These are phyloP conservation scores for Cerioporus squamosus DNA, from an alignment of 1,284 basidiomycete species.

Conservation along the genomic window DNA sequence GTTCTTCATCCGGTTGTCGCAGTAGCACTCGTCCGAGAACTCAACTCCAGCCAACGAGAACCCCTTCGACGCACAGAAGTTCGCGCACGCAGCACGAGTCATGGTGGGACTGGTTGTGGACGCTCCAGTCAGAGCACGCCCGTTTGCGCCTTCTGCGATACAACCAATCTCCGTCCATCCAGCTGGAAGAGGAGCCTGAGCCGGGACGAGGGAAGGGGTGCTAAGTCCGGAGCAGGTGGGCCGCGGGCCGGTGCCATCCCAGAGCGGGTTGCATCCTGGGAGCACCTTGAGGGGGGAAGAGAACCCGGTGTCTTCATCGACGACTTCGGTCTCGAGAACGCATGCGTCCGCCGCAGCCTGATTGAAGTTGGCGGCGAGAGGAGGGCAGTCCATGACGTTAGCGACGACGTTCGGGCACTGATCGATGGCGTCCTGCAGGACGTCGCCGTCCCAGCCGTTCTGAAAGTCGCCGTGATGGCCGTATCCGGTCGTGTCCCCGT, in stretches of 20 bases:
- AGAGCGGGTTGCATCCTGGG: slow-evolving; percentile 34
- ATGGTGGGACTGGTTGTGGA: slow-evolving; percentile 19
- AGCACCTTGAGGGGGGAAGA: slow-evolving; percentile 23
- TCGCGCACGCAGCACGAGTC: slow-evolving; percentile 15
- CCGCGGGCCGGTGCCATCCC: slow-evolving; percentile 17
- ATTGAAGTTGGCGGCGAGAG: slow-evolving; percentile 26
- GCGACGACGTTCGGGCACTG: slow-evolving; percentile 29
- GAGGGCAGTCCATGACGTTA: slow-evolving; percentile 25
- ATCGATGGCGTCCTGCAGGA: slow-evolving; percentile 34
- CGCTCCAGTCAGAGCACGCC: slow-evolving; percentile 30
- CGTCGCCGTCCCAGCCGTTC: slow-evolving; percentile 36
- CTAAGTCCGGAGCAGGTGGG: slow-evolving; percentile 18
- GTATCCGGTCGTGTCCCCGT: slow-evolving; percentile 35
- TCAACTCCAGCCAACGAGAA: slow-evolving; percentile 31
- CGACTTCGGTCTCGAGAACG: slow-evolving; percentile 26
- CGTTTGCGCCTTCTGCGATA: slow-evolving; percentile 31
- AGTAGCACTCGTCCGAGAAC: slow-evolving; percentile 33
- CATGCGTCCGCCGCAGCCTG: slow-evolving; percentile 25
- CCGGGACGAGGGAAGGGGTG: slow-evolving; percentile 20
- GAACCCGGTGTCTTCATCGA: slow-evolving; percentile 30
- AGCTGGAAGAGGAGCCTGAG: slow-evolving; percentile 18
- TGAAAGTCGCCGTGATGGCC: slow-evolving; percentile 39
- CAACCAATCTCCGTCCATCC: slow-evolving; percentile 33
- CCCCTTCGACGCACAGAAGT: slow-evolving; percentile 19
- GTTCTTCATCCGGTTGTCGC: slow-evolving; percentile 20